Conservation (phyloP, 805 yeast species). For the Kregervanrija fluxuum region DNA sequence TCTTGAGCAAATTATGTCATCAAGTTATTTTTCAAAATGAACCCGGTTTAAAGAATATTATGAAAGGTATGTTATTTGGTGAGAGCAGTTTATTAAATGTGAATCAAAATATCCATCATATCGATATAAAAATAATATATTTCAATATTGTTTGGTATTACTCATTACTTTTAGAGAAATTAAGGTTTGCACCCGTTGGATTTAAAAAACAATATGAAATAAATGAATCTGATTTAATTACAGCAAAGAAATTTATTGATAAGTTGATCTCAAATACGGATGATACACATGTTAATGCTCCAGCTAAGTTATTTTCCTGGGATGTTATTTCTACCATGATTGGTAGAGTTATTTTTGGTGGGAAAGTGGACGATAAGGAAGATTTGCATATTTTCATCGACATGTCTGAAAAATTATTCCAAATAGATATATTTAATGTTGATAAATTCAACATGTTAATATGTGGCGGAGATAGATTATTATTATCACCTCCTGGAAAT, state of each 20-base stretch:
- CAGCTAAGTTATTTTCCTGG: slow-evolving; percentile 38
- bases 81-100: slow-evolving; percentile 21
- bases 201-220: slow-evolving; percentile 59
- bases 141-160: slow-evolving; percentile 68
- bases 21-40: slow-evolving; percentile 55
- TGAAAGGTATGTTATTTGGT: slow-evolving; percentile 22
- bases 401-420: slow-evolving; percentile 35
- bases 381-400: slow-evolving; percentile 34
- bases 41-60: slow-evolving; percentile 47
- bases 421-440: slow-evolving; percentile 30
- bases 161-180: slow-evolving; percentile 50
- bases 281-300: slow-evolving; percentile 36
- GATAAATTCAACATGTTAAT: slow-evolving; percentile 35
- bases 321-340: slow-evolving; percentile 35
- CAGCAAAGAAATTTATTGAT: slow-evolving; percentile 39
- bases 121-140: slow-evolving; percentile 39
- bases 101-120: slow-evolving; percentile 21
- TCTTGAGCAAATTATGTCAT: slow-evolving; percentile 47
- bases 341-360: slow-evolving; percentile 57
- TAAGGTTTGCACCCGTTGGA: slow-evolving; percentile 56
- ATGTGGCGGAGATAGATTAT: slow-evolving; percentile 14
- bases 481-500: not conserved
- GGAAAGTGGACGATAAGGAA: slow-evolving; percentile 39
- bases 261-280: slow-evolving; percentile 28
- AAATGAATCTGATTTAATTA: slow-evolving; percentile 61